Evolutionary conservation across 805 yeast genomes (phyloP), one percentile per base, ranked within the genome.

Genomic region (Candida xyloterini): DNA sequence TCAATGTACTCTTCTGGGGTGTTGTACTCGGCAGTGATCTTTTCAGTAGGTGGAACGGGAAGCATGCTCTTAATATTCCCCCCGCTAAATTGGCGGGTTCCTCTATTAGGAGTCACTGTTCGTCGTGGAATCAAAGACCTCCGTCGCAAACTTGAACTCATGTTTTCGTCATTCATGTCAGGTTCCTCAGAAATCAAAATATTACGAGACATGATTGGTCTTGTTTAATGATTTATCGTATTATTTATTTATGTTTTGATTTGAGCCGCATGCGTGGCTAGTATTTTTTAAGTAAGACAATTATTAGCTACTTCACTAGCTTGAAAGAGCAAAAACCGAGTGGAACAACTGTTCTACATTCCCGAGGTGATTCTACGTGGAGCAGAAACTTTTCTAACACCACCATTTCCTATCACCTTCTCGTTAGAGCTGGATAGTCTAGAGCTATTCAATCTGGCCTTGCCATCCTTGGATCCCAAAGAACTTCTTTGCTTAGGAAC

Each of bases 381-480:
- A 11, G 62, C 55, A 32, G 68, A 63, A 3, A 55, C 46, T 42
- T 65, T 66, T 39, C 70, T 54, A 15, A 66, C 57, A 18, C 68
- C 68, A 2, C 61, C 57, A 25, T 47, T 56, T 2, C 67, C 68
- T 16, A 65, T 51, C 16, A 63, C 47, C 38, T 56, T 58, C 14
- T 61, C 66, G 25, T 35, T 47, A 3, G 58, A 45, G 26, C 60
- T 55, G 1, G 56, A 35, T 6, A 56, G 39, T 31, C 65, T 53
- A 6, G 43, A 36, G 5, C 56, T 35, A 32, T 40, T 54, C 6
- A 48, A 26, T 27, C 53, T 54, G 7, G 32, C 35, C 11, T 45
- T 43, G 4, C 51, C 47, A 11, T 52, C 47, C 16, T 44, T 34
- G 10, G 58, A 35, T 7, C 57, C 54, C 24, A 47, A 10, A 4